Evolutionary conservation across 2,329 filamentous ascomycete species (phyloP).

Genomic region (Fusarium sp.): DNA sequence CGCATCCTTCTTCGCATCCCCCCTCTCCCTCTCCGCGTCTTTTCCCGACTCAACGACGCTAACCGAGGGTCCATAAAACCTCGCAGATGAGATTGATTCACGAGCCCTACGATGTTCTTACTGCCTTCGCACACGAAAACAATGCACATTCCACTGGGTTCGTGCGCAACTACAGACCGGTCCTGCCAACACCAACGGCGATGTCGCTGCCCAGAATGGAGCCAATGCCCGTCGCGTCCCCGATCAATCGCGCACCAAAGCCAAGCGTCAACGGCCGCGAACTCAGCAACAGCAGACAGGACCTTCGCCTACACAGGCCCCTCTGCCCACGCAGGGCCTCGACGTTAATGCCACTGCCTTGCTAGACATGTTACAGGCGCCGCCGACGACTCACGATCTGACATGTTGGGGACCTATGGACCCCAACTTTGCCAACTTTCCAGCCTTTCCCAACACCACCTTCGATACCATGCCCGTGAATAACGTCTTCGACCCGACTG

Average conservation of each 20-base stretch:
- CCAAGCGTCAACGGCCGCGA: constrained; percentile 43
- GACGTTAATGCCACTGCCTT: constrained; percentile 44
- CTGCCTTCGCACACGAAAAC: constrained; percentile 44
- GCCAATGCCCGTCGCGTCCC: constrained; percentile 37
- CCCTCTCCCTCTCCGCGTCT: constrained; percentile 26
- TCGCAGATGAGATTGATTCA: constrained; percentile 44
- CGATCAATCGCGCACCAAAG: constrained; percentile 42
- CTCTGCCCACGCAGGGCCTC: constrained; percentile 39
- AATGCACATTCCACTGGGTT: constrained; percentile 46
- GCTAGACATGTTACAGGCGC: constrained; percentile 45
- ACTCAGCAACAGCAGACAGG: constrained; percentile 38
- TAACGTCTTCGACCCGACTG: constrained; percentile 39
- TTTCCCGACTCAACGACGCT: constrained; percentile 35
- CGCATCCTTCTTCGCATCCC: neutral
- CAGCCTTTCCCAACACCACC: constrained; percentile 36
- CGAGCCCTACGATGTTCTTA: constrained; percentile 45
- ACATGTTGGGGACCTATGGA: constrained; percentile 45
- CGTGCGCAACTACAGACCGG: constrained; percentile 43
- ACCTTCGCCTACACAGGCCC: constrained; percentile 36
- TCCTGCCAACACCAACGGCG: constrained; percentile 28
- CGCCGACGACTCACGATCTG: constrained; percentile 43
- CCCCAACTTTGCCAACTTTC: constrained; percentile 39
- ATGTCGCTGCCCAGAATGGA: constrained; percentile 32
- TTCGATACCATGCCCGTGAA: constrained; percentile 42
- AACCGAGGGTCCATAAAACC: constrained; percentile 38